These are phyloP conservation scores for Cucumis hystrix DNA, from an alignment of 306 rosid species.

Conservation along the genomic window DNA sequence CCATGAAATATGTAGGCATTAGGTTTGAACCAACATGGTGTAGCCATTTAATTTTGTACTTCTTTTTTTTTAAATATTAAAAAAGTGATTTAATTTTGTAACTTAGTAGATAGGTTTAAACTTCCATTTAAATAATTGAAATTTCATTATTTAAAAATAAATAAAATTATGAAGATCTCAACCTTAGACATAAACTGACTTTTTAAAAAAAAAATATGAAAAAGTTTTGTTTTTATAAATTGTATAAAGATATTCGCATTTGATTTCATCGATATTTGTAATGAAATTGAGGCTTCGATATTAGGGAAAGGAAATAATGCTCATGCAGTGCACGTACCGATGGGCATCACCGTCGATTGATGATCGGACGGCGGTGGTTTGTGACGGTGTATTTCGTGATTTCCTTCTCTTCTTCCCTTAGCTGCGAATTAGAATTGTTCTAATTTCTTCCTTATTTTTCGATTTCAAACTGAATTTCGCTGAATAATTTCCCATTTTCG, in stretches of 20 bases:
- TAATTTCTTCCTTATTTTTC: constrained; percentile 1
- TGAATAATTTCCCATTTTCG: not conserved
- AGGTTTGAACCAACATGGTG: not conserved
- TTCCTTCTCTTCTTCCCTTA: not conserved
- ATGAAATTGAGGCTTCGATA: no score
- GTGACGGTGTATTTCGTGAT: not conserved
- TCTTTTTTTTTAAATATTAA: no score
- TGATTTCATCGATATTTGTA: no score
- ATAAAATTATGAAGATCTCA: no score
- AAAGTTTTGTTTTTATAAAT: no score
- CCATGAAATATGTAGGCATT: not conserved
- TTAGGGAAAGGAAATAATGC: no score
- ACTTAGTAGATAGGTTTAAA: no score
- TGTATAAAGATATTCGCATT: no score
- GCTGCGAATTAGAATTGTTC: constrained; percentile 5
- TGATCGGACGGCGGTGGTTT: not conserved
- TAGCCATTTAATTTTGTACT: not conserved
- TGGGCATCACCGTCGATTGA: not conserved
- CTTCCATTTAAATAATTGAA: not conserved
- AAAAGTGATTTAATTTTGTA: not conserved
- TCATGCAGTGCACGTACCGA: not conserved
- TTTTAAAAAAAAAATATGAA: no score
- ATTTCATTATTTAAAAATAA: no score
- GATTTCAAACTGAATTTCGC: not conserved
- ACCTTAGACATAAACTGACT: no score